These are phyloP conservation scores for Ustilago bromivora DNA, from an alignment of 1,284 basidiomycete genomes.

Conservation along the genomic window DNA sequence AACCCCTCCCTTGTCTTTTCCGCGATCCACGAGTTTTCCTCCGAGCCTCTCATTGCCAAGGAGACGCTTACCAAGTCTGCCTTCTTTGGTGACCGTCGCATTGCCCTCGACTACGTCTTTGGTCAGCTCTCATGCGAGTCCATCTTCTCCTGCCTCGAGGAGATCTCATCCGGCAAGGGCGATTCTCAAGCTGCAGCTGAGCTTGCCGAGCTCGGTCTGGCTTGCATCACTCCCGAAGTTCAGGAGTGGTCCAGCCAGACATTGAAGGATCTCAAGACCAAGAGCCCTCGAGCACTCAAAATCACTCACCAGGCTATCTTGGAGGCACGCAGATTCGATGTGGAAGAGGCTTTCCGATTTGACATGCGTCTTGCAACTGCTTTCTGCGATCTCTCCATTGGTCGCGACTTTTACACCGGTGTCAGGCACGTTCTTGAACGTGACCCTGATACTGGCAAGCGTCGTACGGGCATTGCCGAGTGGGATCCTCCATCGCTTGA, in stretches of 20 bases:
- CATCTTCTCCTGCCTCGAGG: conserved; percentile 55
- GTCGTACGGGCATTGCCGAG: conserved; percentile 50
- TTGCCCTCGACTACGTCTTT: conserved; percentile 66
- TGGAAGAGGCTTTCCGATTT: conserved; percentile 60
- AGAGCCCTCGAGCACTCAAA: conserved; percentile 65
- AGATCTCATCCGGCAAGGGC: conserved; percentile 32
- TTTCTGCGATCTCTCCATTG: conserved; percentile 67
- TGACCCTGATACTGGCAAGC: conserved; percentile 65
- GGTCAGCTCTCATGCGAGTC: conserved; percentile 60
- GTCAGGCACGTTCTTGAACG: conserved; percentile 62
- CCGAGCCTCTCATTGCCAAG: conserved; percentile 52
- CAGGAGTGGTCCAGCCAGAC: conserved; percentile 58
- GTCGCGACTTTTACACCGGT: conserved; percentile 69
- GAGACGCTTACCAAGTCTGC: conserved; percentile 48
- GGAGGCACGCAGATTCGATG: conserved; percentile 51
- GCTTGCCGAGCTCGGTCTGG: conserved; percentile 43
- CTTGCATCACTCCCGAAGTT: conserved; percentile 37
- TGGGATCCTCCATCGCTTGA: conserved; percentile 61
- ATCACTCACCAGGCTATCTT: conserved; percentile 60
- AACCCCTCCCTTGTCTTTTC: conserved; percentile 45
- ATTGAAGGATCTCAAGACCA: conserved; percentile 53
- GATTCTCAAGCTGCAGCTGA: conserved; percentile 51
- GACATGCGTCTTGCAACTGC: conserved; percentile 67
- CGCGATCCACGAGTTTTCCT: conserved; percentile 56
- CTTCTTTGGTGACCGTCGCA: conserved; percentile 60